Evolutionary conservation across 2,329 filamentous ascomycete genomes (phyloP).

Genomic region (Teratosphaeriaceae sp.): DNA sequence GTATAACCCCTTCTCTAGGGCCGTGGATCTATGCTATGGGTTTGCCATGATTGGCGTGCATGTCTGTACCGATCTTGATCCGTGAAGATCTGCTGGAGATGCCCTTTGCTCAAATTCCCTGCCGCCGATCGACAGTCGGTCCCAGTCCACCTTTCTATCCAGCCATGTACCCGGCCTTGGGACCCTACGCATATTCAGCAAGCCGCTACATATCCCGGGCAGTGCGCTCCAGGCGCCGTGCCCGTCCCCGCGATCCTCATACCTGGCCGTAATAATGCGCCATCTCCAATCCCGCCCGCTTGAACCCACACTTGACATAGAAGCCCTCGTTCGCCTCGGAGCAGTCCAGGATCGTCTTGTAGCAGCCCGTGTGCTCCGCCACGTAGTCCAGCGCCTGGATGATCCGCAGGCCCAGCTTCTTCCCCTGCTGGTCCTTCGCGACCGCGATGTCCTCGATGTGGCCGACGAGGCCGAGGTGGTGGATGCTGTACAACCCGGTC

Average conservation of each 20-base stretch:
- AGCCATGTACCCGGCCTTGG: too few relatives aligned
- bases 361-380: conserved; percentile 83
- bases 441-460: conserved; percentile 99
- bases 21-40: too few relatives aligned
- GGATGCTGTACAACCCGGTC: conserved; percentile 57
- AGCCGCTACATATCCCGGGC: too few relatives aligned
- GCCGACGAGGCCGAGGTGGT: conserved; percentile 73
- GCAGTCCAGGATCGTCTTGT: conserved; percentile 96
- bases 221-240: too few relatives aligned
- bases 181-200: too few relatives aligned
- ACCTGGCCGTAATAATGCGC: conserved; percentile 68
- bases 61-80: too few relatives aligned
- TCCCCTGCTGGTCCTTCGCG: conserved; percentile 89
- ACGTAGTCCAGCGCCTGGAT: conserved; percentile 91
- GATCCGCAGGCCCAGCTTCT: conserved; percentile 86
- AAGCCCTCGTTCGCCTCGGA: conserved; percentile 95
- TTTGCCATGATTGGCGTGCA: too few relatives aligned
- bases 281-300: conserved; percentile 90
- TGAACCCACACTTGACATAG: conserved; percentile 96
- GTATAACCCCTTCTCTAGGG: too few relatives aligned
- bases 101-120: too few relatives aligned
- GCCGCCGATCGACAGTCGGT: too few relatives aligned
- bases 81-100: too few relatives aligned
- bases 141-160: background rate
- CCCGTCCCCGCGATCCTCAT: too few relatives aligned